Base-by-base conservation (phyloP, 2,329 filamentous ascomycete genomes). In the Trichoderma sp. region DNA sequence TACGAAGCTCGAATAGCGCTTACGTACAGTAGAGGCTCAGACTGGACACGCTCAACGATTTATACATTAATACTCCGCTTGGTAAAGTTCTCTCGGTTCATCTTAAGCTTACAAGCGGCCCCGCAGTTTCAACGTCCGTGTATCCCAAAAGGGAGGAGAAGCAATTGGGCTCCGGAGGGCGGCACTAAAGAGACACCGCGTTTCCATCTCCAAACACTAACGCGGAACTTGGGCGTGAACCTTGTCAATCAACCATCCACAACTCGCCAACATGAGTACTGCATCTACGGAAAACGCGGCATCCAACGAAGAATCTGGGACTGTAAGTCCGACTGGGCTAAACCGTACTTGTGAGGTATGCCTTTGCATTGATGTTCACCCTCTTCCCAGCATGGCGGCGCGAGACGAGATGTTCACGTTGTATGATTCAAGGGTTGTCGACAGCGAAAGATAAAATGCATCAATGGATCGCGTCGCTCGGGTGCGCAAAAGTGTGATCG, bases 291-390 rank as follows among this genome's bases (percentile, higher is more conserved):
- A 28, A 28, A n/a, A 62, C 26, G 20, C 58, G 9, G 15, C 13
- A 15, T 13, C 20, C 2, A 43, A 26, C 6, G 13, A 62, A 12
- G n/a, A 3, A 17, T 1, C 20, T 11, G 34, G 23, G 34, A 28
- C 12, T 6, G 39, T 3, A 6, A 43, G 34, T 11, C 7, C 59
- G 23, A 11, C 20, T 3, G 34, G n/a, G 11, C 59, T 62, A 15
- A 62, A 62, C 32, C 59, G 59, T 1, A 62, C 59, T 39, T 62
- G 59, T 43, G 32, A 62, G 8, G 59, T 62, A 43, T 11, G 43
- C 2, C 39, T 20, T 50, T 50, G n/a, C n/a, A 50, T 50, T 50
- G 4, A 50, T 20, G 8, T 50, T 1, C 8, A 50, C 1, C 39
- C 39, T 43, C 39, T 43, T n/a, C 17, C 3, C 39, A 0, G 2